Base-by-base conservation (phyloP, 169 alveolate genomes). In the Plasmodium inui region DNA sequence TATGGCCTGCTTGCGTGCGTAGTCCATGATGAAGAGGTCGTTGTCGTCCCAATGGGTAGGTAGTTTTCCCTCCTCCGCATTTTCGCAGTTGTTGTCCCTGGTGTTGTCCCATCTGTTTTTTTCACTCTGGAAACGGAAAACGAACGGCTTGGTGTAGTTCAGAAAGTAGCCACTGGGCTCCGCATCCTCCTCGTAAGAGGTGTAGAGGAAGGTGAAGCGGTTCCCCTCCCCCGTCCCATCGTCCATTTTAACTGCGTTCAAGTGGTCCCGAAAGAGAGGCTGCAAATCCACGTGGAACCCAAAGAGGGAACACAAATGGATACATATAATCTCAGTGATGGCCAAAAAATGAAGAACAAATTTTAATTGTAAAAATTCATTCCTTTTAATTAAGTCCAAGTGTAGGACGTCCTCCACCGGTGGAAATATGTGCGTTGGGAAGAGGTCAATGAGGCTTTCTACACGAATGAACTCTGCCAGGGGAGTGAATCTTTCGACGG, bases 331-430 rank as follows among this genome's bases (percentile, higher is more conserved):
- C 46, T 86, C 93, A 3, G 83, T 53, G 41, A 86, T 86, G 19
- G 93, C 84, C 28, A 86, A 55, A n/a, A 86, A 78, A 37, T 86
- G 93, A 28, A 86, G 34, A 5, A 70, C 44, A 86, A 86, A 86
- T 30, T 76, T 86, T 78, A 86, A 76, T 86, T 86, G 78, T 86
- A 86, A 74, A 0, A 50, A 28, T 53, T 86, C 72, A 28, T 86
- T 76, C 41, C 70, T 86, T 55, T 74, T 81, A 19, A 86, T 86
- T 19, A 76, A 86, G 67, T 73, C 81, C 14, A 86, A 32, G n/a
- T 32, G 55, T 4, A 32, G 50, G 14, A 86, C 81, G 37, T 86
- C 78, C 28, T 86, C 57, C 50, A 74, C 6, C 80, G 71, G 46
- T 1, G 93, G 93, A 5, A 86, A 76, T 26, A 86, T 53, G 55